Conservation (phyloP, 306 rosid genomes). For the Begonia fuchsioides region DNA sequence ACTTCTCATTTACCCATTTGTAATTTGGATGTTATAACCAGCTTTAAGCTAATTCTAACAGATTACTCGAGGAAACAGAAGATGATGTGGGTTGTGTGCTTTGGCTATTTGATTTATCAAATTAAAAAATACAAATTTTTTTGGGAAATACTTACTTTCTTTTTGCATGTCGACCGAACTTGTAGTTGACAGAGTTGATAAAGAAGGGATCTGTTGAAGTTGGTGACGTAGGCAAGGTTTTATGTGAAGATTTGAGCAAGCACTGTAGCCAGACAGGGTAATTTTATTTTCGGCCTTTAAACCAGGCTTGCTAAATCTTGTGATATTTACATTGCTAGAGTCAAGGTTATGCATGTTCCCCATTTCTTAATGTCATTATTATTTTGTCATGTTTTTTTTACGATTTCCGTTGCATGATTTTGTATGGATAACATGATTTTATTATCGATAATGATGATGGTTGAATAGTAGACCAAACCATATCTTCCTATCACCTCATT, state of each 20-base stretch:
- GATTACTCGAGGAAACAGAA: constrained; percentile 85
- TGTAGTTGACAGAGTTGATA: constrained; percentile 74
- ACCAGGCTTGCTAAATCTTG: neutral
- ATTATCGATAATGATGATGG: too few species aligned
- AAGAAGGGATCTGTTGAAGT: constrained; percentile 60
- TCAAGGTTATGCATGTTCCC: too few species aligned
- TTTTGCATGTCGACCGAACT: neutral
- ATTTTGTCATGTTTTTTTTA: too few species aligned
- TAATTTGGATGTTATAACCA: too few species aligned
- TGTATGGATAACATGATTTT: too few species aligned
- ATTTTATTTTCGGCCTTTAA: neutral
- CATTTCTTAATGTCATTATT: too few species aligned
- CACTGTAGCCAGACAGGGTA: constrained; percentile 70
- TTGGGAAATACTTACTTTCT: neutral
- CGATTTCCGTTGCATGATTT: too few species aligned
- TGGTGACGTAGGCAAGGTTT: constrained; percentile 75
- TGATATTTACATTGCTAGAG: too few species aligned
- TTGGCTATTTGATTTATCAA: constrained; percentile 2
- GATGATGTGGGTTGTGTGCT: constrained; percentile 50
- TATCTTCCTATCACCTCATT: too few species aligned
- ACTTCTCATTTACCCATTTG: too few species aligned
- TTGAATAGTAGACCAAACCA: too few species aligned
- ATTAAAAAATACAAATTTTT: neutral
- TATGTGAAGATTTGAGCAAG: constrained; percentile 77
- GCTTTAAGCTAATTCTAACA: constrained; percentile 8